Conservation (phyloP, 371 early-diverging fungal species). For the Batrachochytrium dendrobatidis region DNA sequence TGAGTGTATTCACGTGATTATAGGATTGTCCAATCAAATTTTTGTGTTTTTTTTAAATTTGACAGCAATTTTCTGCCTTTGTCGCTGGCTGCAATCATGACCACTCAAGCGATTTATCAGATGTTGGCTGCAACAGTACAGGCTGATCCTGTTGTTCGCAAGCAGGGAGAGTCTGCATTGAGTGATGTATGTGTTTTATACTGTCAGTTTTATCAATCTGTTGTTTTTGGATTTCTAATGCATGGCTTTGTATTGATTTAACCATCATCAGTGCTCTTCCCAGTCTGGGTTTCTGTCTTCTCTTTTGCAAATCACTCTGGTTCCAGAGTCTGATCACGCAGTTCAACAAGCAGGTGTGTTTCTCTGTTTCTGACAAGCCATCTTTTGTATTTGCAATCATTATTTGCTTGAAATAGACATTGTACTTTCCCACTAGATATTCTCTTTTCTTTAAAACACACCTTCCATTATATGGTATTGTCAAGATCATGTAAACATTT, state of each 20-base stretch:
- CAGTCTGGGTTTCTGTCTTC: slow-evolving; percentile 57
- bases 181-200: slow-evolving; percentile 18
- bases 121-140: slow-evolving; percentile 60
- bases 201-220: neutral
- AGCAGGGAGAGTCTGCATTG: slow-evolving; percentile 57
- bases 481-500: too few relatives aligned
- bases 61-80: too few relatives aligned
- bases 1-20: too few relatives aligned
- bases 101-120: too few relatives aligned
- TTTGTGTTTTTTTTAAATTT: too few relatives aligned
- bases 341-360: slow-evolving; percentile 72
- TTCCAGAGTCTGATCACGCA: slow-evolving; percentile 50
- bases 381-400: neutral
- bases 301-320: slow-evolving; percentile 61
- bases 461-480: slow-evolving; percentile 2
- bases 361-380: too few relatives aligned
- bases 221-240: neutral
- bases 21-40: too few relatives aligned
- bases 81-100: too few relatives aligned
- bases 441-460: neutral
- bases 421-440: neutral
- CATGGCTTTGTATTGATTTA: neutral
- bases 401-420: neutral
- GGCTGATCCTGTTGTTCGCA: slow-evolving; percentile 66
- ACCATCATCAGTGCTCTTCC: neutral